phyloP scores from a whole-genome alignment of 2,329 filamentous ascomycete genomes.

The Alternaria atra region DNA sequence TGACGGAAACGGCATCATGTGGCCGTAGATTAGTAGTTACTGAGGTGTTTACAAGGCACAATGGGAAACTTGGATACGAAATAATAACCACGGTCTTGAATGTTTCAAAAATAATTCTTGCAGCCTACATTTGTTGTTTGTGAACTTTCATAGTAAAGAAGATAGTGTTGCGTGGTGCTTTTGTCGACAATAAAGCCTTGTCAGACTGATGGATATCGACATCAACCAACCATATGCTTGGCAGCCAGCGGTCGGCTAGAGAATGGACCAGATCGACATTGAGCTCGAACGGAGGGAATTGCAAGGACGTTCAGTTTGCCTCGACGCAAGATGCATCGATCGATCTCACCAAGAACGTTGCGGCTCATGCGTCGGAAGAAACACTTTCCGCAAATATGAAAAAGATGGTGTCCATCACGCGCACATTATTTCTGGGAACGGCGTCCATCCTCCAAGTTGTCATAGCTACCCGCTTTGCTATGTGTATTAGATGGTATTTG shows the following conservation, averaged over 20 bases:
- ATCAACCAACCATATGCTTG: not conserved
- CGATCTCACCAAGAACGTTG: not conserved
- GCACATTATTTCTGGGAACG: not conserved
- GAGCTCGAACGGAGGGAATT: not conserved
- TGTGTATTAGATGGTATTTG: not conserved
- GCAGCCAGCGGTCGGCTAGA: not conserved
- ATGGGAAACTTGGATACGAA: not conserved
- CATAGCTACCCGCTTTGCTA: not conserved
- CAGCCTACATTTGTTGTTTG: not conserved
- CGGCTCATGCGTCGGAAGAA: not conserved
- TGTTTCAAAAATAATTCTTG: not conserved
- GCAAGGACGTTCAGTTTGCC: not conserved
- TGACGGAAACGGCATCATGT: conserved; percentile 37
- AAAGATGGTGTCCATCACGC: not conserved
- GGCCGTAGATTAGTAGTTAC: conserved; percentile 20
- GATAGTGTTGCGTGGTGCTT: not conserved
- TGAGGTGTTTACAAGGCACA: not conserved
- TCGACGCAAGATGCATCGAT: not conserved
- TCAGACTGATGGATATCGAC: not conserved
- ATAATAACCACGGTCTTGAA: not conserved
- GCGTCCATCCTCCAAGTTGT: not conserved
- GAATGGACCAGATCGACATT: not conserved
- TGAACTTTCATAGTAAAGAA: not conserved
- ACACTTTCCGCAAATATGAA: not conserved
- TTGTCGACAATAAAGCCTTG: not conserved